Evolutionary conservation across 2,329 filamentous ascomycete genomes (phyloP), one percentile per base, ranked within the genome.

Genomic region (Colletotrichum higginsianum): DNA sequence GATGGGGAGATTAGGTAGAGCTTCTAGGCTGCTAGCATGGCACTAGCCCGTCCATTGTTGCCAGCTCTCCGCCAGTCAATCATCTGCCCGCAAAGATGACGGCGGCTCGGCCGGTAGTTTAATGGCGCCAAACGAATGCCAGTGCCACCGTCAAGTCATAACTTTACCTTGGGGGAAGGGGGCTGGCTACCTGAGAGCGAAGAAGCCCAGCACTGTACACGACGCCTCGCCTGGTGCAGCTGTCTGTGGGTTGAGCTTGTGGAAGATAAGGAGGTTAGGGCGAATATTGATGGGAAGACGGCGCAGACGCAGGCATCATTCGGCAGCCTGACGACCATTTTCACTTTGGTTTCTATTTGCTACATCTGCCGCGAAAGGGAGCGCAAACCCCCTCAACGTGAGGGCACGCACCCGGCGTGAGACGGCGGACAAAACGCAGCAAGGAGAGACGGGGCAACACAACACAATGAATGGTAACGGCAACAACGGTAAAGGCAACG

Each of bases 41-140:
- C 60, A 35, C 49, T 50, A 68, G 38, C 23, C 35, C 42, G 46
- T 46, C 46, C 53, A 40, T 35, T 61, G 62, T 47, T 42, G 30
- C 35, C 46, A 50, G 67, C 58, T 42, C 2, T 38, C 58, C 55
- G 7, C 56, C 30, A 57, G 68, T 62, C 68, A 52, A 71, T 68
- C 68, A 35, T 44, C 40, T 40, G 58, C 44, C 52, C 52, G 26
- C 63, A 44, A 35, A 62, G 57, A 21, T 58, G 58, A 63, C 66
- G 58, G 46, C 46, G 53, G 68, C 58, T 55, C 21, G 47, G 65
- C 65, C 65, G 65, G 52, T 68, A 67, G 57, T 68, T 35, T 40
- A 23, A 16, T 67, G 64, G 68, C 40, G 57, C 46, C 64, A 53
- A 58, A 53, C 26, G 26, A 47, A 52, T 44, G 65, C 55, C 58